These are phyloP conservation scores for Saitozyma podzolica DNA, from an alignment of 768 basidiomycete species.

Conservation along the genomic window DNA sequence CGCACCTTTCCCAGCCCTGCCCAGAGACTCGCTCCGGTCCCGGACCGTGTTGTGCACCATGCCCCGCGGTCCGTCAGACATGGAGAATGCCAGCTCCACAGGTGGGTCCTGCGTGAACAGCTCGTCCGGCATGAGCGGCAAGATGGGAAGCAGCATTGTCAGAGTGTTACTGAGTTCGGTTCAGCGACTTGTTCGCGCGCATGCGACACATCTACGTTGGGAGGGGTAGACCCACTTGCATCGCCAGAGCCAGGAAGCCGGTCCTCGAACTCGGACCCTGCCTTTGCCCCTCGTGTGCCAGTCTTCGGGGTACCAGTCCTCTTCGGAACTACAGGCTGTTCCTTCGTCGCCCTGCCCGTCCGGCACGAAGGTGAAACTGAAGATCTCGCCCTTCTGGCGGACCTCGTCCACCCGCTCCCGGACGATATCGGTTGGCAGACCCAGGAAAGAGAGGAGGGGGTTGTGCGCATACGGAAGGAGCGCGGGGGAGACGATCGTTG, in stretches of 20 bases:
- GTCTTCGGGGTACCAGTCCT: conserved; percentile 24
- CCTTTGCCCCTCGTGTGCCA: conserved; percentile 28
- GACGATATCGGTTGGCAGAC: conserved; percentile 22
- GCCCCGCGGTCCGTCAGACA: conserved; percentile 33
- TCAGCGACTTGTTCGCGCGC: not conserved
- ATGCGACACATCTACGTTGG: not conserved
- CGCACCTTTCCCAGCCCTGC: conserved; percentile 30
- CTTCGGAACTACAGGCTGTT: conserved; percentile 31
- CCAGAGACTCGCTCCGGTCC: conserved; percentile 30
- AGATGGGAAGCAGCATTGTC: conserved; percentile 29
- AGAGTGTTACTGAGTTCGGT: conserved; percentile 30
- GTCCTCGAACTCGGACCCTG: conserved; percentile 26
- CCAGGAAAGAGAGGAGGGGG: conserved; percentile 31
- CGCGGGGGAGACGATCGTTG: conserved; percentile 18
- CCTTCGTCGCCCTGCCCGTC: conserved; percentile 38
- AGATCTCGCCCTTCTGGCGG: conserved; percentile 22
- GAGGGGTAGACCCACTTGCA: conserved; percentile 29
- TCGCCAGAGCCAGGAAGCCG: conserved; percentile 35
- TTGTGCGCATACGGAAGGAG: conserved; percentile 24
- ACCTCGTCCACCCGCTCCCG: conserved; percentile 24
- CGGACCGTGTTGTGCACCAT: conserved; percentile 34
- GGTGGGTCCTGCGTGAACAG: conserved; percentile 32
- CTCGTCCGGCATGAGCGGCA: conserved; percentile 29
- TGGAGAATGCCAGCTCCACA: conserved; percentile 31
- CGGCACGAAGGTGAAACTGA: conserved; percentile 34